Evolutionary conservation across 371 early-diverging fungal species (phyloP).

Genomic region (Circinella minor): DNA sequence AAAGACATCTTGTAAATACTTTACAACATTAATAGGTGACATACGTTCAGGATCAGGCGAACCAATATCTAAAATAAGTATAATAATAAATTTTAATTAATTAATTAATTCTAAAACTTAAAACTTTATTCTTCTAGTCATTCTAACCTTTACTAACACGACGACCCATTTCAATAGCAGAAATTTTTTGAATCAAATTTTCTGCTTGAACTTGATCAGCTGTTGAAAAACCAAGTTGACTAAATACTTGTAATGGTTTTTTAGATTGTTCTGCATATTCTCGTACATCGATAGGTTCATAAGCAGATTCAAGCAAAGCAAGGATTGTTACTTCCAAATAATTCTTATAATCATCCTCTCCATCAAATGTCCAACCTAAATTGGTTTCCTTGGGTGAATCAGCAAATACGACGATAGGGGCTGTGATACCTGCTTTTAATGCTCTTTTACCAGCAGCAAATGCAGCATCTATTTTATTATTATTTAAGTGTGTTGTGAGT

Average conservation of each 20-base stretch:
- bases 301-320: constrained; percentile 73
- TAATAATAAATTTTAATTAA: not conserved
- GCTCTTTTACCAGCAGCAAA: constrained; percentile 71
- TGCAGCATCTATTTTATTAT: constrained; percentile 52
- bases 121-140: not conserved
- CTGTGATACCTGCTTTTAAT: constrained; percentile 62
- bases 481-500: not conserved
- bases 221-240: constrained; percentile 56
- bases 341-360: constrained; percentile 61
- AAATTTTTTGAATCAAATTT: constrained; percentile 43
- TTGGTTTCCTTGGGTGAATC: constrained; percentile 40
- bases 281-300: constrained; percentile 83
- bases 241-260: constrained; percentile 50
- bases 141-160: constrained; percentile 66
- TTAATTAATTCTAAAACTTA: not conserved
- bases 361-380: constrained; percentile 34
- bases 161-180: constrained; percentile 80
- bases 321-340: constrained; percentile 78
- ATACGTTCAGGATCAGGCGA: constrained; percentile 87
- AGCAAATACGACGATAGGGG: constrained; percentile 67
- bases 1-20: constrained; percentile 66
- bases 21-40: constrained; percentile 80
- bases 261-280: constrained; percentile 60
- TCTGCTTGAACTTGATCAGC: constrained; percentile 34
- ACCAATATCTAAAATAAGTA: constrained; percentile 70